Percentiles rank a stretch among this genome's conserved stretches.
Conservation (phyloP, 768 basidiomycete genomes). For the Rubroboletus pulcherrimus region DNA sequence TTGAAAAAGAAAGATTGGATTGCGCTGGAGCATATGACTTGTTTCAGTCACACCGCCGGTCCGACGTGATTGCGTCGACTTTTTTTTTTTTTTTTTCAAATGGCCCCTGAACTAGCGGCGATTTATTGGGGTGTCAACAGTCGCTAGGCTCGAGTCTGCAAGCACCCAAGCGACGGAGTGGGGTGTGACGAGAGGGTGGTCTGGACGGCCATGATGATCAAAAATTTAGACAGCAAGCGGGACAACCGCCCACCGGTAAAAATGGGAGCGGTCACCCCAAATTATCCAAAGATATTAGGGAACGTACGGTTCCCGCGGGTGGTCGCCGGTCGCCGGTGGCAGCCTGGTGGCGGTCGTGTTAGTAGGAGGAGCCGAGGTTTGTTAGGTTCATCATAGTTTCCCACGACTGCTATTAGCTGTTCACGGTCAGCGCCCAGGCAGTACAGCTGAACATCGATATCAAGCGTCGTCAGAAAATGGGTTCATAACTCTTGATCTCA, state of each 20-base stretch:
- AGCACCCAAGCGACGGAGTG: neutral
- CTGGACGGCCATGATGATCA: neutral
- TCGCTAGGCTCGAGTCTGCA: neutral
- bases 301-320: neutral
- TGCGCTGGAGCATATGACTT: constrained; percentile 1
- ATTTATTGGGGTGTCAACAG: neutral
- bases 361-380: neutral
- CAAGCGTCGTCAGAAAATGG: constrained; percentile 21
- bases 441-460: constrained; percentile 13
- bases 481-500: constrained; percentile 15
- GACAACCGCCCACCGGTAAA: neutral
- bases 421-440: constrained; percentile 1
- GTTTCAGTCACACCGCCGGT: neutral
- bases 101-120: neutral
- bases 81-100: neutral
- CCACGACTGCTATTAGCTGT: constrained; percentile 18
- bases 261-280: neutral
- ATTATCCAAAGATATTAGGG: neutral
- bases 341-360: neutral
- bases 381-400: constrained; percentile 12
- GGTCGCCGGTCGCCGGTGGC: neutral
- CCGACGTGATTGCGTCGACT: neutral
- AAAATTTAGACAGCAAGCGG: neutral
- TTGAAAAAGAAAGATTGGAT: constrained; percentile 19
- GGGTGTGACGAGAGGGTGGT: neutral